Base-by-base conservation (phyloP, 2,329 filamentous ascomycete genomes). In the Sarocladium oryzae region DNA sequence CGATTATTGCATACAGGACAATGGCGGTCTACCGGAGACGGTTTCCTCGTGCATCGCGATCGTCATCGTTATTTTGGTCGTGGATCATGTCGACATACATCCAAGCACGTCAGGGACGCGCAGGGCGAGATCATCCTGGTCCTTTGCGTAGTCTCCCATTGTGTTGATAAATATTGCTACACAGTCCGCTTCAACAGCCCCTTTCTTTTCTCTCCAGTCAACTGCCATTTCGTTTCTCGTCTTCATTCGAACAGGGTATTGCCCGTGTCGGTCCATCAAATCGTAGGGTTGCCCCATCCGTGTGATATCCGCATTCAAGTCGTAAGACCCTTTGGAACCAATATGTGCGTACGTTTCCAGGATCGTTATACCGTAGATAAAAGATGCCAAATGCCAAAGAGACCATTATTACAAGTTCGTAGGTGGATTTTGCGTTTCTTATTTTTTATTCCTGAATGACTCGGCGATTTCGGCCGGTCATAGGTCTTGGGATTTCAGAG, bases 231-330 rank as follows among this genome's bases (percentile, higher is more conserved):
- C 51, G 51, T 50, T 50, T 51, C 48, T 54, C 57, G 53, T 48
- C 23, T 37, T 45, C 54, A 23, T 41, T 32, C 43, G 30, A 54
- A 49, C 49, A 43, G 48, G 48, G 49, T 49, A 55, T 52, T 52
- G 52, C 23, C 49, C 51, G 54, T 57, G 53, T 56, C 53, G 55
- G 55, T 52, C 49, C 51, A 46, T 30, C 45, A 37, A 48, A 23
- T 49, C 46, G 46, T 49, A 49, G 46, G 46, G 46, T 49, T 37
- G 46, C 46, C 46, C 46, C 46, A 24, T 15, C 43, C 43, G 28
- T 48, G 46, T 49, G 46, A 49, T 49, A 37, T 36, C 46, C 46
- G 46, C 43, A n/a, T 49, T 49, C 46, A 49, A 49, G 46, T 49
- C 46, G 46, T 49, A 36, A 49, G 46, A 37, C 46, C 46, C 30